Evolutionary conservation across 1,284 basidiomycete genomes (phyloP).

Genomic region (Cryptococcus maquisensis): DNA sequence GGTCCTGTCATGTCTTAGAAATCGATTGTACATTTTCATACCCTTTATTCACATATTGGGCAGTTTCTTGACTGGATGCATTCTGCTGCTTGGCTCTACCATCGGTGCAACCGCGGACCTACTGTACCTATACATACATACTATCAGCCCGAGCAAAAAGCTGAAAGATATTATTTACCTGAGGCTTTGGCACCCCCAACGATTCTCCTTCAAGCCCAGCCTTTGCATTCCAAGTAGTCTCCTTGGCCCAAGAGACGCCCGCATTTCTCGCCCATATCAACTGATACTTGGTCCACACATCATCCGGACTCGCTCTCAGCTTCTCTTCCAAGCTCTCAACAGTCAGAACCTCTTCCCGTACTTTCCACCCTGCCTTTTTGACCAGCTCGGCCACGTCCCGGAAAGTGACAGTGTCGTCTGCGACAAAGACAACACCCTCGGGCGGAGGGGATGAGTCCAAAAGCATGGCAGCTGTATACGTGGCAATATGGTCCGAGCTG

Average conservation of each 20-base stretch:
- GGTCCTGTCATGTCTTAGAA: no score
- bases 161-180: background rate
- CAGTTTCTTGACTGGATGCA: no score
- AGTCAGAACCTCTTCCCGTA: slow-evolving; percentile 20
- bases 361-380: slow-evolving; percentile 19
- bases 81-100: no score
- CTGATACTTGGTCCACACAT: slow-evolving; percentile 11
- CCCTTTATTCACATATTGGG: no score
- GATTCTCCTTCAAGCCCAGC: slow-evolving; percentile 6
- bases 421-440: slow-evolving; percentile 32
- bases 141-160: no score
- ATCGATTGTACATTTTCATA: no score
- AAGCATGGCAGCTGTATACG: slow-evolving; percentile 32
- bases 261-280: slow-evolving; percentile 15
- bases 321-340: slow-evolving; percentile 5
- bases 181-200: background rate
- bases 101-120: no score
- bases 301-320: slow-evolving; percentile 4
- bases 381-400: slow-evolving; percentile 1
- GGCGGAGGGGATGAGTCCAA: slow-evolving; percentile 8
- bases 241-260: slow-evolving; percentile 12
- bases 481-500: slow-evolving; percentile 38
- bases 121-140: no score
- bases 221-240: slow-evolving; percentile 11
- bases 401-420: slow-evolving; percentile 38